These are phyloP conservation scores for Saccharomyces cerevisiae DNA, from an alignment of 805 yeast species.

Conservation along the genomic window DNA sequence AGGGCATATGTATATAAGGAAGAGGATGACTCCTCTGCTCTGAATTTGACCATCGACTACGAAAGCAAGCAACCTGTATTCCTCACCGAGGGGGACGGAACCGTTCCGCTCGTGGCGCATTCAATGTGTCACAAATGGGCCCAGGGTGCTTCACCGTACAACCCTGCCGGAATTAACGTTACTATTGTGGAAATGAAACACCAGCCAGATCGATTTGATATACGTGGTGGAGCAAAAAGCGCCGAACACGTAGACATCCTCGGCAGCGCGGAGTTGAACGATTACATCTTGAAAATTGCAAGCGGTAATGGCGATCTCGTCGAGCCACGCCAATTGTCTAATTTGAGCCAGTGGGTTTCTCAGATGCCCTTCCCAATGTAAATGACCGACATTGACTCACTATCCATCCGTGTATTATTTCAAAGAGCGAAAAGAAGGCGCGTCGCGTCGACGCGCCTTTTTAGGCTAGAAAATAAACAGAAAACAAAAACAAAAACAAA, in stretches of 20 bases:
- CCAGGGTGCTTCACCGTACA: slow-evolving; percentile 51
- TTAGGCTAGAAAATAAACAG: slow-evolving; percentile 10
- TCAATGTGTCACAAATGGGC: slow-evolving; percentile 90
- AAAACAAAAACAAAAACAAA: background rate
- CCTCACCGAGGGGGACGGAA: slow-evolving; percentile 93
- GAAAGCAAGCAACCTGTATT: slow-evolving; percentile 58
- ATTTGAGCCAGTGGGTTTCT: slow-evolving; percentile 53
- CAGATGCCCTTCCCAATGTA: slow-evolving; percentile 40
- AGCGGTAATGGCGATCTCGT: slow-evolving; percentile 70
- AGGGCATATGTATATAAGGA: slow-evolving; percentile 82
- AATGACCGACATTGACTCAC: background rate
- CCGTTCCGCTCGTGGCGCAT: slow-evolving; percentile 81
- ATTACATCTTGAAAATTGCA: slow-evolving; percentile 71
- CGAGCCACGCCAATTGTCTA: slow-evolving; percentile 49
- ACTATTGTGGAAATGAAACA: slow-evolving; percentile 85
- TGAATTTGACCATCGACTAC: slow-evolving; percentile 66
- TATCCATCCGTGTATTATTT: background rate
- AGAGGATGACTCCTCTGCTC: slow-evolving; percentile 41
- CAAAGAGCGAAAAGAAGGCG: background rate
- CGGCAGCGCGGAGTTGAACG: slow-evolving; percentile 89
- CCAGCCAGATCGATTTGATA: slow-evolving; percentile 88
- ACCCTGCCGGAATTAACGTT: slow-evolving; percentile 69
- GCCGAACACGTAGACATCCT: slow-evolving; percentile 97
- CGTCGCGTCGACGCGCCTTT: slow-evolving; percentile 2
- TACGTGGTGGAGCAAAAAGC: slow-evolving; percentile 93